Percentiles rank a stretch among this genome's conserved stretches.
phyloP scores from a whole-genome alignment of 768 basidiomycete species.

The Dendrothele bispora region DNA sequence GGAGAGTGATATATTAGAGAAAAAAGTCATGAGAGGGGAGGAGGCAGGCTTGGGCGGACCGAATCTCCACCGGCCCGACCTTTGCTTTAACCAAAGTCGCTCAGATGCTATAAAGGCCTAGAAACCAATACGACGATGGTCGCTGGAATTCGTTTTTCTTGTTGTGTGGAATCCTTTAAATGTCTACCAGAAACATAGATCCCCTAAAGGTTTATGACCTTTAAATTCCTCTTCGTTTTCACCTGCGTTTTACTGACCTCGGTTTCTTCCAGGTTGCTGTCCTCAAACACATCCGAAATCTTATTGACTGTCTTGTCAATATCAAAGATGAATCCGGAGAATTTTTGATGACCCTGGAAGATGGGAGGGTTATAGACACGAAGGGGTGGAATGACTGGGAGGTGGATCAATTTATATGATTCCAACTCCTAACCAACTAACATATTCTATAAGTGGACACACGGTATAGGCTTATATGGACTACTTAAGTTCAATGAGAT shows the following conservation, averaged over 20 bases:
- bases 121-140: too few relatives aligned
- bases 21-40: too few relatives aligned
- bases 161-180: too few relatives aligned
- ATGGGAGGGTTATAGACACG: conserved; percentile 55
- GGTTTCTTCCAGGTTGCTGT: conserved; percentile 9
- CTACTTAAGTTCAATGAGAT: conserved; percentile 40
- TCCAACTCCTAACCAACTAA: neutral
- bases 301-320: conserved; percentile 46
- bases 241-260: neutral
- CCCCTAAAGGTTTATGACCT: conserved; percentile 20
- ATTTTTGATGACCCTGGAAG: conserved; percentile 46
- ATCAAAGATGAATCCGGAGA: conserved; percentile 54
- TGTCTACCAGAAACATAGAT: conserved; percentile 34
- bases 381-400: conserved; percentile 64
- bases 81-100: too few relatives aligned
- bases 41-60: too few relatives aligned
- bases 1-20: too few relatives aligned
- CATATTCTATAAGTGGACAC: conserved; percentile 35
- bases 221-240: neutral
- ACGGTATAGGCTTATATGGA: conserved; percentile 43
- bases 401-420: conserved; percentile 19
- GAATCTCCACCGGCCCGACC: too few relatives aligned
- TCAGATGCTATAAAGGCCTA: too few relatives aligned
- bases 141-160: too few relatives aligned
- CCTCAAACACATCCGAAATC: conserved; percentile 29